Evolutionary conservation across 2,329 filamentous ascomycete species (phyloP).

Genomic region (Colletotrichum aenigma): DNA sequence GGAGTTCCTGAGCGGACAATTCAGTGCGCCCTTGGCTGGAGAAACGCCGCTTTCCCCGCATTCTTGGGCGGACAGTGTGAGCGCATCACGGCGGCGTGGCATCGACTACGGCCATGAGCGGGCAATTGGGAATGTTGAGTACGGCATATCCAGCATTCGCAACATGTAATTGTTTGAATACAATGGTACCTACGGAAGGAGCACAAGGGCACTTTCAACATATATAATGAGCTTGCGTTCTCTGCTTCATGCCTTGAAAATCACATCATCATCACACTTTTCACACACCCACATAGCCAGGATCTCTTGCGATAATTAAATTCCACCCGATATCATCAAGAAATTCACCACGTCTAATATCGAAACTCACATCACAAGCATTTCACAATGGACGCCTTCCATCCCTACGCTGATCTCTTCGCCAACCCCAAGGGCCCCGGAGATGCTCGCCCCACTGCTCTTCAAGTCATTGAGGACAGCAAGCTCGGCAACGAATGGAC

Average conservation of each 20-base stretch:
- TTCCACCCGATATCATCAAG: too few species aligned
- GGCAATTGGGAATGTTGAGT: not conserved
- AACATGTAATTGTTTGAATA: not conserved
- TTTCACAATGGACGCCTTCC: not conserved
- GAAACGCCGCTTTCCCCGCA: not conserved
- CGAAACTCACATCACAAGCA: not conserved
- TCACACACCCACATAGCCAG: too few species aligned
- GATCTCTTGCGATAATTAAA: too few species aligned
- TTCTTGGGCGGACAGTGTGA: not conserved
- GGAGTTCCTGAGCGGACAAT: not conserved
- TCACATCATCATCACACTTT: too few species aligned
- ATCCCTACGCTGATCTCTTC: not conserved
- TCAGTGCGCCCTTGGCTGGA: not conserved
- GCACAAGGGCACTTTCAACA: too few species aligned
- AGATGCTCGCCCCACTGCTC: conserved; percentile 39
- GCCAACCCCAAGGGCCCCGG: conserved; percentile 30
- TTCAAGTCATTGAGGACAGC: conserved; percentile 37
- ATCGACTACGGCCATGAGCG: not conserved
- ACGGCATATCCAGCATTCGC: not conserved
- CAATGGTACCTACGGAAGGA: too few species aligned
- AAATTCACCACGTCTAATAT: not conserved
- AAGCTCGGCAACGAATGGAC: conserved; percentile 31
- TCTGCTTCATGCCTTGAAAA: too few species aligned
- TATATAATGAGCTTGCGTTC: too few species aligned
- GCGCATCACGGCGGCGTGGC: not conserved